Conservation (phyloP, 345 rosid species). For the Theobroma cacao region DNA sequence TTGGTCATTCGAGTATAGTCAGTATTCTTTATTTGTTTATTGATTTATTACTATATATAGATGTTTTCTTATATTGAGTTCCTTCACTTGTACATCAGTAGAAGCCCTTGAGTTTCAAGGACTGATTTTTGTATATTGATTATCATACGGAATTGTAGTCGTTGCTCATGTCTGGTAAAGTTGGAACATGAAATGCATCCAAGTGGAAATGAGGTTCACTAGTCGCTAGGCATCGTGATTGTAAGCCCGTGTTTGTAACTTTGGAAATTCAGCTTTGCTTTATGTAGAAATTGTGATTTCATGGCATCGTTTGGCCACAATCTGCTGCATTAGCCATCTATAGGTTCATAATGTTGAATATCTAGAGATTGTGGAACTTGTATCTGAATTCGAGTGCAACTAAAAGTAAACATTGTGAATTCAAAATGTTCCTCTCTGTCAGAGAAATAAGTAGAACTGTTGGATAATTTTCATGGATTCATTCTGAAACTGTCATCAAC, state of each 20-base stretch:
- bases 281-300: not conserved
- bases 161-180: not conserved
- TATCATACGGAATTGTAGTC: constrained; percentile 3
- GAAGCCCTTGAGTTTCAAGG: constrained; percentile 1
- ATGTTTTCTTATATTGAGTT: not conserved
- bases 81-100: constrained; percentile 11
- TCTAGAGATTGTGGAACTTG: not conserved
- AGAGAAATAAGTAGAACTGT: not conserved
- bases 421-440: not conserved
- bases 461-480: not conserved
- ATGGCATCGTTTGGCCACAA: not conserved
- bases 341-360: not conserved
- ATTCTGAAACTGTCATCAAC: not conserved
- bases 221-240: not conserved
- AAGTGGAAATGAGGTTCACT: not conserved
- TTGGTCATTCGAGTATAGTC: constrained; percentile 7
- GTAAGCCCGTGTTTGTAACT: not conserved
- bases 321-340: not conserved
- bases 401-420: not conserved
- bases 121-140: not conserved
- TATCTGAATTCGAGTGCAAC: not conserved
- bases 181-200: not conserved
- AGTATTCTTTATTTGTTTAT: constrained; percentile 35
- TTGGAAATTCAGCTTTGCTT: not conserved
- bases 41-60: not conserved